A percentile compares a stretch with the other conserved stretches of the same genome.
Evolutionary conservation across 306 rosid species (phyloP).

Genomic region (Vigna angularis): DNA sequence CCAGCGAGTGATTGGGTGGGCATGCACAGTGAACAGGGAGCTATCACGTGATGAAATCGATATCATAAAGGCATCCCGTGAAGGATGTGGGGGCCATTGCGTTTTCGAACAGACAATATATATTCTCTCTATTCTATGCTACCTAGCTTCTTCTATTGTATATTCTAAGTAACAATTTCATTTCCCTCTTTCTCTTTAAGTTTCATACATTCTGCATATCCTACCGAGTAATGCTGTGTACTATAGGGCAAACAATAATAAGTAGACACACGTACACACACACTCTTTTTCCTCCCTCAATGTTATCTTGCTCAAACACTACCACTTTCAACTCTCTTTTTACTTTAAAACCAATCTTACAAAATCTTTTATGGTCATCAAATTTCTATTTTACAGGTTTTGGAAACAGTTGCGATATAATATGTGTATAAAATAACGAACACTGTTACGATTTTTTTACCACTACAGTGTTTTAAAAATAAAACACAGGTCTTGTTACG

Average conservation of each 20-base stretch:
- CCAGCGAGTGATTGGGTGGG: conserved; percentile 39
- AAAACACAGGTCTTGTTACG: neutral
- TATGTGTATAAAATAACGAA: no score
- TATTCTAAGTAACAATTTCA: neutral
- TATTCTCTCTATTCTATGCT: conserved; percentile 10
- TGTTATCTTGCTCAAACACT: neutral
- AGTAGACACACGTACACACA: neutral
- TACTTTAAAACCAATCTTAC: no score
- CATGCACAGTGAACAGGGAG: conserved; percentile 33
- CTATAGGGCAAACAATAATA: conserved; percentile 7
- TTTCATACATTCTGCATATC: neutral
- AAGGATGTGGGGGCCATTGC: conserved; percentile 55
- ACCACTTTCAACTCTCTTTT: neutral
- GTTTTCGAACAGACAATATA: conserved; percentile 48
- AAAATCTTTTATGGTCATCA: no score
- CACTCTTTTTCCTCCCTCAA: conserved; percentile 15
- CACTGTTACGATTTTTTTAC: neutral
- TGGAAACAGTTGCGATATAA: no score
- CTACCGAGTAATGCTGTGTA: neutral
- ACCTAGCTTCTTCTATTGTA: neutral
- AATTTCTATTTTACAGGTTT: no score
- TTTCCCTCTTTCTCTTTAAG: neutral
- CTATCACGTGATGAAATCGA: conserved; percentile 32
- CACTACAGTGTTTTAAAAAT: neutral
- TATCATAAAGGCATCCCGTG: conserved; percentile 45